A percentile compares a stretch with the other conserved stretches of the same genome.
These are phyloP conservation scores for Fusarium foetens DNA, from an alignment of 2,329 filamentous ascomycete genomes.

Conservation along the genomic window DNA sequence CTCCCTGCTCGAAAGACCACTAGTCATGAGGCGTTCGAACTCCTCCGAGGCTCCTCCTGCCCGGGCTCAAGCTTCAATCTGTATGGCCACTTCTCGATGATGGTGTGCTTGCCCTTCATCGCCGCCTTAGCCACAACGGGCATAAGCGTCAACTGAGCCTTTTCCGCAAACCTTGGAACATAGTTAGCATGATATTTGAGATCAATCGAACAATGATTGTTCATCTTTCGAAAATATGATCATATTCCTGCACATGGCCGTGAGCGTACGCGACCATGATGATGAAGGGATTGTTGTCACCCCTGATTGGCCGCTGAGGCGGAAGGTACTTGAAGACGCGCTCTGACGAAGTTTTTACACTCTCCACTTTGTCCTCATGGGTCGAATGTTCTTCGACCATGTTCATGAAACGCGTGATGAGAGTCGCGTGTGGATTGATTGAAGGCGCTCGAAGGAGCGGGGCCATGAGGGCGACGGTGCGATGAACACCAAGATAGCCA, in stretches of 20 bases:
- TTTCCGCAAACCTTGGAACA: background rate
- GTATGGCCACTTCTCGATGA: conserved; percentile 18
- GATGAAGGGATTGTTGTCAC: background rate
- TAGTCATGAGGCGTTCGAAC: background rate
- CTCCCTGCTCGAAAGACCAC: background rate
- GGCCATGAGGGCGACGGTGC: background rate
- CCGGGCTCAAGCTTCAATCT: background rate
- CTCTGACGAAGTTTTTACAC: background rate
- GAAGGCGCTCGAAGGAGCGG: background rate
- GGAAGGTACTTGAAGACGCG: background rate
- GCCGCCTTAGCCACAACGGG: background rate
- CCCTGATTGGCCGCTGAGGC: background rate
- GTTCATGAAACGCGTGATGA: conserved; percentile 21
- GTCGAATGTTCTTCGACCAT: background rate
- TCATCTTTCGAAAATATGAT: background rate
- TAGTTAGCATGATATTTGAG: background rate
- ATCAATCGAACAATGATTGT: too few species aligned
- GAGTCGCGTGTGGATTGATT: conserved; percentile 15
- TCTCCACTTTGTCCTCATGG: background rate
- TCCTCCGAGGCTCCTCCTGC: background rate
- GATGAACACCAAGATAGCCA: background rate
- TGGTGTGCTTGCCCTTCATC: conserved; percentile 11
- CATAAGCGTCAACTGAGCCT: background rate
- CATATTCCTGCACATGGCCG: background rate
- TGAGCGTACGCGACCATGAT: background rate